Evolutionary conservation across 2,329 filamentous ascomycete genomes (phyloP), one percentile per base, ranked within the genome.

Genomic region (Cercospora citrullina): DNA sequence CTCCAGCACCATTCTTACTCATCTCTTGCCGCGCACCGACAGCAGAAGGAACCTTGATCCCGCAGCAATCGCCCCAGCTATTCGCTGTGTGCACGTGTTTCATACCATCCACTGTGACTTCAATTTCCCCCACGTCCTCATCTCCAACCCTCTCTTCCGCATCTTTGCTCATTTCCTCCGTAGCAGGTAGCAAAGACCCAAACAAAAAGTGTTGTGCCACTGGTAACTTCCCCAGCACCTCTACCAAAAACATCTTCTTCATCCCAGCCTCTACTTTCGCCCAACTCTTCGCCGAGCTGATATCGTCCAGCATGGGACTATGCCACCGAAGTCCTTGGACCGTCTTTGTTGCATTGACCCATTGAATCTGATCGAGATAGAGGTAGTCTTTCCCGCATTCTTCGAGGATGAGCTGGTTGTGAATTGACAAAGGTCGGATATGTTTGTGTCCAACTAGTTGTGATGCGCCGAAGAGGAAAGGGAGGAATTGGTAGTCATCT

Each of bases 201-300:
- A 99, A 99, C 64, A 99, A 77, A 75, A 99, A 99, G 79, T 99
- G 96, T 81, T 99, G 95, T 93, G 98, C 98, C 53, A 99, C 94
- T 0, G 95, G 95, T 65, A 99, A 79, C 80, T 99, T 99, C 33
- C 91, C 89, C 62, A 99, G 80, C 0, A 99, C 94, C 80, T 99
- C 95, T 48, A 90, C 91, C 62, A 94, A 86, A 77, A 98, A 98
- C 96, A 99, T 99, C 73, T 93, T 91, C 69, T 92, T 87, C 96
- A 99, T 98, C 6, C 95, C 95, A 28, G 86, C 90, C 79, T 98
- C 94, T 60, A 99, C 91, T 84, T 99, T 99, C 72, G 81, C 83
- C 95, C 95, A 99, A 45, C 86, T 91, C 78, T 92, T 94, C 16
- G 94, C 91, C 1, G 92, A 90, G 3, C 91, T 95, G 72, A 99